These are phyloP conservation scores for Cymbopogon flexuosus DNA, from an alignment of 202 grass and related monocot species.

Conservation along the genomic window DNA sequence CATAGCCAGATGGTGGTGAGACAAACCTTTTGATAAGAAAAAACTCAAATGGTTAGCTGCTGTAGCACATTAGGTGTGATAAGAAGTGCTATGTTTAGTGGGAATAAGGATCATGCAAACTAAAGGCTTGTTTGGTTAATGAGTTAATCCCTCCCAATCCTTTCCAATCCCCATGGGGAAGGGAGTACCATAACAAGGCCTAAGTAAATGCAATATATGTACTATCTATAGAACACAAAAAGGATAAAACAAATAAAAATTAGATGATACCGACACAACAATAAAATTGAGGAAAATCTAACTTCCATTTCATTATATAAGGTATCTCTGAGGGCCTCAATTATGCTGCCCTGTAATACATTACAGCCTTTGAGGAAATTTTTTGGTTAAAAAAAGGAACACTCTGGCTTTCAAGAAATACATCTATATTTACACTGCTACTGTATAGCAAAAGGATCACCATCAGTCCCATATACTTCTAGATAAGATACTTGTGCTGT, in stretches of 20 bases:
- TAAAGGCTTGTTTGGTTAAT: not conserved
- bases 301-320: slow-evolving; percentile 17
- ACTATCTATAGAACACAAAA: not conserved
- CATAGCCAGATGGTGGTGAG: too few relatives aligned
- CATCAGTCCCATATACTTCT: not conserved
- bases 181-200: not conserved
- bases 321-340: not conserved
- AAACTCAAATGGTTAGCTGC: too few relatives aligned
- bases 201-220: not conserved
- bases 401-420: slow-evolving; percentile 15
- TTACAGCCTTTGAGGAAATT: slow-evolving; percentile 23
- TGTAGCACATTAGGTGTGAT: too few relatives aligned
- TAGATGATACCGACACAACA: not conserved
- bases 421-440: slow-evolving; percentile 38
- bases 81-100: too few relatives aligned
- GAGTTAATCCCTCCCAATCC: too few relatives aligned
- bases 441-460: slow-evolving; percentile 23
- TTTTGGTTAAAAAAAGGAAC: not conserved
- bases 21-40: too few relatives aligned
- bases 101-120: not conserved
- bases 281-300: slow-evolving; percentile 14
- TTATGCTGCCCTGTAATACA: slow-evolving; percentile 34
- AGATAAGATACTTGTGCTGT: slow-evolving; percentile 14
- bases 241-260: not conserved
- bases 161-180: too few relatives aligned